Conservation (phyloP, 2,329 filamentous ascomycete species). For the Penicillium sp. region DNA sequence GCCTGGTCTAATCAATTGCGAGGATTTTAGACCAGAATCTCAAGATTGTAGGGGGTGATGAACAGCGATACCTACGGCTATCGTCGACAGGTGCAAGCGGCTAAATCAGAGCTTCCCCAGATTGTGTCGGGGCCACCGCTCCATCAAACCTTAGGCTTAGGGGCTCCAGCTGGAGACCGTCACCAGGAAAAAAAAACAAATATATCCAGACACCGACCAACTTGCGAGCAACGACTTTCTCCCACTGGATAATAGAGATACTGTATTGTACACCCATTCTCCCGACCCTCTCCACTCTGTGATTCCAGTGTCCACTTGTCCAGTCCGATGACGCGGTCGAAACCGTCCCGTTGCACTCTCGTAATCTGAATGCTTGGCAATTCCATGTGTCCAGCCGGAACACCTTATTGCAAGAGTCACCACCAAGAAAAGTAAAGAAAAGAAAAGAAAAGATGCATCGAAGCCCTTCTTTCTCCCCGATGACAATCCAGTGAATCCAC, state of each 20-base stretch:
- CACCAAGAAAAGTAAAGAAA: background rate
- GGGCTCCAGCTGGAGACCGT: background rate
- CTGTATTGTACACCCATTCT: background rate
- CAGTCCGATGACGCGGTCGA: constrained; percentile 17
- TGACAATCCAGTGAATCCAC: background rate
- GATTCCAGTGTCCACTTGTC: background rate
- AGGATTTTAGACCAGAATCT: background rate
- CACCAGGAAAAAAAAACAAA: too few species aligned
- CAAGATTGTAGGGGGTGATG: background rate
- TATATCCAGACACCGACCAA: background rate
- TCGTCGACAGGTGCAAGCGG: too few species aligned
- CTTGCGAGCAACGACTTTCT: background rate
- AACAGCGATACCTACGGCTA: too few species aligned
- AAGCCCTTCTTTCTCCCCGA: background rate
- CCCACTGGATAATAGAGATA: too few species aligned
- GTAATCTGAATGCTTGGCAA: constrained; percentile 13
- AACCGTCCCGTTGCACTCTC: background rate
- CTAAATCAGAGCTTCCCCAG: too few species aligned
- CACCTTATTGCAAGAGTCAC: too few species aligned
- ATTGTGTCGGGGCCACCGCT: too few species aligned
- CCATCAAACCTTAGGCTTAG: too few species aligned
- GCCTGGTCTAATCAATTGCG: background rate
- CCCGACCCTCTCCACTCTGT: background rate
- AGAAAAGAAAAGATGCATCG: background rate
- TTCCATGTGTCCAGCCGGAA: background rate